Percentiles rank a stretch among this genome's conserved stretches.
Conservation (phyloP, 2,329 filamentous ascomycete species). For the Trichoderma sp. region DNA sequence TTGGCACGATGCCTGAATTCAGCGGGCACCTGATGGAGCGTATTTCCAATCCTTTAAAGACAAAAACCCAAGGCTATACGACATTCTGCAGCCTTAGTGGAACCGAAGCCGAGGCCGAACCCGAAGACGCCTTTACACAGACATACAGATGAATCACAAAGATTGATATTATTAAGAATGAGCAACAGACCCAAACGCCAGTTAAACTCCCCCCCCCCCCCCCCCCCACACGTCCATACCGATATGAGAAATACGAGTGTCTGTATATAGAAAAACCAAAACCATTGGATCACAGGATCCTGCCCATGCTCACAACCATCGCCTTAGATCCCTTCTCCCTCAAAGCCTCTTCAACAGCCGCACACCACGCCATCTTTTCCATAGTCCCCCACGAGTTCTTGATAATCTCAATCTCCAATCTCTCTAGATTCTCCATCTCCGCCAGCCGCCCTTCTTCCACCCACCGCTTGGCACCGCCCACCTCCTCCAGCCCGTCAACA, state of each 20-base stretch:
- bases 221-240: neutral
- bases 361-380: conserved; percentile 39
- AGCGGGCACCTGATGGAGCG: neutral
- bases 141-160: neutral
- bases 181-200: neutral
- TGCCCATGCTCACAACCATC: conserved; percentile 29
- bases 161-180: neutral
- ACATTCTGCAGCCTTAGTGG: neutral
- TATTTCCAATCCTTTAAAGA: neutral
- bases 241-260: neutral
- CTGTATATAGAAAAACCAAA: neutral
- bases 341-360: conserved; percentile 31
- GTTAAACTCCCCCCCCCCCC: neutral
- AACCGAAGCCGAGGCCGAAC: neutral
- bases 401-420: conserved; percentile 43
- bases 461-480: conserved; percentile 23
- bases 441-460: conserved; percentile 33
- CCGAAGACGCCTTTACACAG: neutral
- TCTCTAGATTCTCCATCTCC: conserved; percentile 33
- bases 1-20: neutral
- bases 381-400: conserved; percentile 32
- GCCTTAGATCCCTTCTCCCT: conserved; percentile 22
- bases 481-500: conserved; percentile 21
- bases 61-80: neutral
- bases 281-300: conserved; percentile 17